Evolutionary conservation across 2,329 filamentous ascomycete genomes (phyloP), one percentile per base, ranked within the genome.

Genomic region (Alternaria sp.): DNA sequence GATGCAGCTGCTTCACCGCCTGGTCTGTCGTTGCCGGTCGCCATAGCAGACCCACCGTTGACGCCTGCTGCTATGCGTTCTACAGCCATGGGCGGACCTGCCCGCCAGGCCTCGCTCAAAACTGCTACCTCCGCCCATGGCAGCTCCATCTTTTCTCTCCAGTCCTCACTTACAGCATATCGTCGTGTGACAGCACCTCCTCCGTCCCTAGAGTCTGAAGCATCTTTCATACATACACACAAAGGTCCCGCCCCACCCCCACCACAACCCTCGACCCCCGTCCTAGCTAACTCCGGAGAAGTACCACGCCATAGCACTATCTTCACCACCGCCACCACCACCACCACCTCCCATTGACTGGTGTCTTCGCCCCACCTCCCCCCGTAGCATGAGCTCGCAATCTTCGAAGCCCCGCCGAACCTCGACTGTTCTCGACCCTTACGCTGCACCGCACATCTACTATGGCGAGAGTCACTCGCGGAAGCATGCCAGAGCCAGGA

Each of bases 381-480:
- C 49, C 64, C 72, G 65, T 73, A 77, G 74, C 73, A 78, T 78
- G 76, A 77, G 67, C 75, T 78, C 76, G 76, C 76, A 78, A 78
- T 68, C 68, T 60, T 69, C 53, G 36, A 72, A 73, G 56, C 65
- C 68, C 54, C 75, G 75, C 54, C 78, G 77, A 64, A 71, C 72
- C 61, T 79, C 78, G 58, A 81, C 81, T 51, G 63, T 62, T 45
- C 71, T 81, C 65, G 86, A 88, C 72, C 86, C 86, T 5, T 84
- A 83, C 68, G 84, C 85, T 36, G 79, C 84, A 37, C 81, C 86
- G 8, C 81, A 85, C 60, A 76, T 86, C 63, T 88, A 88, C 75
- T 88, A 88, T 77, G 85, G 85, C 65, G 79, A 83, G 51, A 80
- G 80, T 58, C 79, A 82, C 62, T 64, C 67, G 60, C 73, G 77